Evolutionary conservation across 2,329 filamentous ascomycete species (phyloP), one percentile per base, ranked within the genome.

Genomic region (Beauveria varroae): DNA sequence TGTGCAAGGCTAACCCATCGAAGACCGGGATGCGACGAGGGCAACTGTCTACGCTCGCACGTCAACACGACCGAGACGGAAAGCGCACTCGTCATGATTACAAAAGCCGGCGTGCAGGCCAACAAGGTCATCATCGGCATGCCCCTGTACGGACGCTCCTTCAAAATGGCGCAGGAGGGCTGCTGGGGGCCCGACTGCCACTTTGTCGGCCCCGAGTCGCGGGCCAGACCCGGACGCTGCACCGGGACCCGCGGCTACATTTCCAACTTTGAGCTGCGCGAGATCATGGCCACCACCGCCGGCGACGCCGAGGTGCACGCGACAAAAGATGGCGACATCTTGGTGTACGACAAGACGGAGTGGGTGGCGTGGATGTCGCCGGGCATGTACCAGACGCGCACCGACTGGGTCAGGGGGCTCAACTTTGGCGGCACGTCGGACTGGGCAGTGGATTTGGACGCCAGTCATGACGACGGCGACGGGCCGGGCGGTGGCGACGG

Each of bases 11-110:
- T 34, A 14, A 34, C 12, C 30, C n/a, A n/a, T n/a, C n/a, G n/a
- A 16, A 66, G 51, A 51, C 63, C 67, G 0, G 67, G 68, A 20
- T 73, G 71, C 55, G 63, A 66, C 1, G 60, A 12, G 7, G 71
- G 71, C 1, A 70, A 70, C 64, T 73, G 76, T 52, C 67, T 78
- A 1, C 72, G 73, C 0, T 71, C 67, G 0, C 74, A 76, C 62
- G 66, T 76, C 63, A 78, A 78, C 66, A 57, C 68, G 49, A 78
- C 75, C 5, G 75, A 78, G 56, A 76, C 73, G 1, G 43, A 65
- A 4, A 66, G 66, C n/a, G 64, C 75, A 0, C 64, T 78, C 14
- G 62, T 70, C 1, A 77, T 75, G 71, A 67, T 74, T 40, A 74
- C 72, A 1, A 74, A 73, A 53, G 72, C 72, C 1, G 72, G 72